Evolutionary conservation across 2,329 filamentous ascomycete species (phyloP).

Genomic region (Neurospora sp.): DNA sequence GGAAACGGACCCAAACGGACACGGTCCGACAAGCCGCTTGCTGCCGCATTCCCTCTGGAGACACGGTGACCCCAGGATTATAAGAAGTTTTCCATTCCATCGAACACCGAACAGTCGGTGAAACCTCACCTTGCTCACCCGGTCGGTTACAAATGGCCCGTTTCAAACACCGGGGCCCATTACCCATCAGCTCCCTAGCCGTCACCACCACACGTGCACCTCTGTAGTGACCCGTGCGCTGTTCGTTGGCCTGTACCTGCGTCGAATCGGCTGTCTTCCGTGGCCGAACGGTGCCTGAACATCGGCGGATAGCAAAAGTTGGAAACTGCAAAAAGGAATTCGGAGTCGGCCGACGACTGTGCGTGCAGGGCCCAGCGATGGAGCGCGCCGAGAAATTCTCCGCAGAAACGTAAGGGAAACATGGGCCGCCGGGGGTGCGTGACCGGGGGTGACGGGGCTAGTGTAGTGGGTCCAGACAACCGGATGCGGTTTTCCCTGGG

Average conservation of each 20-base stretch:
- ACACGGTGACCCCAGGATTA: neutral
- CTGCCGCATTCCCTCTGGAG: neutral
- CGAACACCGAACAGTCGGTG: neutral
- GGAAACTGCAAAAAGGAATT: neutral
- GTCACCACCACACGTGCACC: too few species aligned
- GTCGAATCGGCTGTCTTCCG: neutral
- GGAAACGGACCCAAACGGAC: neutral
- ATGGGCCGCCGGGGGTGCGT: neutral
- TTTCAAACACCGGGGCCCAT: neutral
- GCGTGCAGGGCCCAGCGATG: neutral
- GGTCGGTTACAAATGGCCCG: neutral
- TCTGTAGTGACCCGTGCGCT: neutral
- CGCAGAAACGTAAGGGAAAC: neutral
- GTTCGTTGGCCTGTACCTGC: neutral
- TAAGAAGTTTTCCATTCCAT: neutral
- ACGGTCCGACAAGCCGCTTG: neutral
- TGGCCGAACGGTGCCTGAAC: neutral
- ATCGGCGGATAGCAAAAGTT: neutral
- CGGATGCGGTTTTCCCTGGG: neutral
- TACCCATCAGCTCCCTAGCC: too few species aligned
- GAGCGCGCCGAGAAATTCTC: neutral
- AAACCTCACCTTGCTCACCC: neutral
- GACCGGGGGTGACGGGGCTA: neutral
- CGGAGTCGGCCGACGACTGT: neutral
- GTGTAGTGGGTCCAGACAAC: neutral